Percentiles rank a stretch among this genome's conserved stretches.
Evolutionary conservation across 352 stramenopile species (phyloP).

Genomic region (Globisporangium carolinianum): DNA sequence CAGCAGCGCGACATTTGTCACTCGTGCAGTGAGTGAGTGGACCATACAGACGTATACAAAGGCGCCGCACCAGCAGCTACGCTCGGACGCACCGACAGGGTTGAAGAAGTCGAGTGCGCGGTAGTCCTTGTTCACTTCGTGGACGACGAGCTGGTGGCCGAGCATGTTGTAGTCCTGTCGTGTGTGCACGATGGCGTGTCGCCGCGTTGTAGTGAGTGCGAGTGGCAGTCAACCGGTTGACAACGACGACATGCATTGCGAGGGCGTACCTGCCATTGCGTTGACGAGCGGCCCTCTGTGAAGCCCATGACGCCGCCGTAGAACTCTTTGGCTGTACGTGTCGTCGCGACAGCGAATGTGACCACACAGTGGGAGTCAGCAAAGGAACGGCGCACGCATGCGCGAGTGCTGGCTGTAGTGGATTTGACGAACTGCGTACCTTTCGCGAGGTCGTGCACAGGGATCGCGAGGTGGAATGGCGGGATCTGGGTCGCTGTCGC

Average conservation of each 20-base stretch:
- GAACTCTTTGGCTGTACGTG: conserved; percentile 80
- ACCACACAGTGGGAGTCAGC: background rate
- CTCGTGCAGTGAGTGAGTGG: too few relatives aligned
- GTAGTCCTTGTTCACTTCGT: conserved; percentile 92
- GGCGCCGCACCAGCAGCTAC: too few relatives aligned
- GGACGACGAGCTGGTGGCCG: conserved; percentile 81
- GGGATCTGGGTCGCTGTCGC: conserved; percentile 22
- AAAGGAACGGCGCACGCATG: background rate
- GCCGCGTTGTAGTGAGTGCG: background rate
- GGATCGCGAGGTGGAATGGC: conserved; percentile 90
- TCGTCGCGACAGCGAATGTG: background rate
- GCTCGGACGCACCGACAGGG: conserved; percentile 72
- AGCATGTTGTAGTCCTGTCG: conserved; percentile 87
- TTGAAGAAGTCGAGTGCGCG: conserved; percentile 93
- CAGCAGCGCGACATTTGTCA: too few relatives aligned
- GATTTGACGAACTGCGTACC: conserved; percentile 18
- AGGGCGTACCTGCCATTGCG: conserved; percentile 86
- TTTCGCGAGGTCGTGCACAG: conserved; percentile 90
- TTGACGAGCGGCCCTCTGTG: conserved; percentile 86
- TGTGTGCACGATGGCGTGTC: too few relatives aligned
- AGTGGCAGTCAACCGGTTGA: too few relatives aligned
- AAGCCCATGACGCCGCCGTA: conserved; percentile 91
- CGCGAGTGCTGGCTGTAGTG: too few relatives aligned
- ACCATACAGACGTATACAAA: too few relatives aligned
- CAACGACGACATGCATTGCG: background rate